Conservation (phyloP, 768 basidiomycete genomes). For the Collybiopsis confluens region DNA sequence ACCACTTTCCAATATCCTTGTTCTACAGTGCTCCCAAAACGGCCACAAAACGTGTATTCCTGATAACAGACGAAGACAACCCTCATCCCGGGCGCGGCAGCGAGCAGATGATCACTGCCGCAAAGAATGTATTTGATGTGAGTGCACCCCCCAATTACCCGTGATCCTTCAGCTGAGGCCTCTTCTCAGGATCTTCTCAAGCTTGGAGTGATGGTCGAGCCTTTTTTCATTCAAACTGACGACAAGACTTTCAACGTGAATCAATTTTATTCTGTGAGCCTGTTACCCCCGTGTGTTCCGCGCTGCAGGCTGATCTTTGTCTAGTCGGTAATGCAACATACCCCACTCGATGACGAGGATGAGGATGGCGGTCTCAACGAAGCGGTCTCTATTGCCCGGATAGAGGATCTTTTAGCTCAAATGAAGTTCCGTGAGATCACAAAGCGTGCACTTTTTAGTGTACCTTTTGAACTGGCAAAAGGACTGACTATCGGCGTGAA, state of each 20-base stretch:
- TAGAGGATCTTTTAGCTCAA: conserved; percentile 73
- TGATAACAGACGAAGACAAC: conserved; percentile 88
- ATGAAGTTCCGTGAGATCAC: conserved; percentile 81
- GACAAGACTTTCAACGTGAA: conserved; percentile 65
- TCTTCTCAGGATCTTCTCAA: conserved; percentile 71
- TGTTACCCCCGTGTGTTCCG: neutral
- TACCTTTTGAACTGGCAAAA: conserved; percentile 76
- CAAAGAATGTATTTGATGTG: conserved; percentile 68
- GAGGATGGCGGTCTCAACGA: conserved; percentile 46
- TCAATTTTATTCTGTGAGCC: conserved; percentile 75
- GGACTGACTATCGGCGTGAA: conserved; percentile 77
- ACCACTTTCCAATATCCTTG: neutral
- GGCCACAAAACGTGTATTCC: conserved; percentile 87
- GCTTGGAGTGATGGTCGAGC: conserved; percentile 74
- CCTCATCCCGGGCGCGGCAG: conserved; percentile 58
- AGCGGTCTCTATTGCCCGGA: conserved; percentile 71
- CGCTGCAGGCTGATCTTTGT: conserved; percentile 1
- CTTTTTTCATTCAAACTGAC: conserved; percentile 80
- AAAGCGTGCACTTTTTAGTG: conserved; percentile 77
- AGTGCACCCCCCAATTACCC: conserved; percentile 17
- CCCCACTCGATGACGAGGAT: conserved; percentile 43
- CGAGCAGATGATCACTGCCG: conserved; percentile 61
- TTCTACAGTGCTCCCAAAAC: conserved; percentile 70
- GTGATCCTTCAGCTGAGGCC: conserved; percentile 1
- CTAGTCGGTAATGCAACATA: conserved; percentile 58